Evolutionary conservation across 257 asterid genomes (phyloP).

Genomic region (Oldenlandia corymbosa): DNA sequence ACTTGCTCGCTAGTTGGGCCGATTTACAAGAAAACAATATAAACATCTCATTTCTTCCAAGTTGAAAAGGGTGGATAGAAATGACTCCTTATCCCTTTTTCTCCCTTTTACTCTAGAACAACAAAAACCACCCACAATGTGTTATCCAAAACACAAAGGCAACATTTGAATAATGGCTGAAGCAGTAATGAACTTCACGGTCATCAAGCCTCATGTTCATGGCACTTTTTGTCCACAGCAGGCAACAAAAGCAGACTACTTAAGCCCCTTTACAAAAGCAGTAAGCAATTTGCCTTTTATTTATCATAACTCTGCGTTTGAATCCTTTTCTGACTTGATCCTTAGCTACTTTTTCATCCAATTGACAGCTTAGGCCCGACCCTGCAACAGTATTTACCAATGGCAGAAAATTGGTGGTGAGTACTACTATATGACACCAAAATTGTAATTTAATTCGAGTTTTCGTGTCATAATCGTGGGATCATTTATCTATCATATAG

Average conservation of each 20-base stretch:
- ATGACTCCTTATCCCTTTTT: conserved; percentile 47
- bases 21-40: not conserved
- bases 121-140: not conserved
- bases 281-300: conserved; percentile 20
- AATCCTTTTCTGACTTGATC: not conserved
- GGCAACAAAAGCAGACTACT: conserved; percentile 22
- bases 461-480: too few relatives aligned
- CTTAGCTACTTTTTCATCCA: not conserved
- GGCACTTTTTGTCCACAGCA: conserved; percentile 16
- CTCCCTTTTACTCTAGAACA: conserved; percentile 16
- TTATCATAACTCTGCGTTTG: not conserved
- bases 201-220: conserved; percentile 32
- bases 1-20: too few relatives aligned
- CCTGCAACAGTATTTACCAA: conserved; percentile 30
- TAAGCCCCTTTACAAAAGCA: conserved; percentile 28
- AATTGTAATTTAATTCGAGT: too few relatives aligned
- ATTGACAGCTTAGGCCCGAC: conserved; percentile 43
- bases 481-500: too few relatives aligned
- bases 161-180: conserved; percentile 41
- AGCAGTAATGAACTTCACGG: conserved; percentile 44
- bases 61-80: conserved; percentile 47
- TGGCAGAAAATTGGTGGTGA: conserved; percentile 37
- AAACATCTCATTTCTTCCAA: not conserved
- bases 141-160: conserved; percentile 1
- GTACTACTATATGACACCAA: too few relatives aligned